Conservation (phyloP, 2,329 filamentous ascomycete species). For the Pestalotiopsis sp. region DNA sequence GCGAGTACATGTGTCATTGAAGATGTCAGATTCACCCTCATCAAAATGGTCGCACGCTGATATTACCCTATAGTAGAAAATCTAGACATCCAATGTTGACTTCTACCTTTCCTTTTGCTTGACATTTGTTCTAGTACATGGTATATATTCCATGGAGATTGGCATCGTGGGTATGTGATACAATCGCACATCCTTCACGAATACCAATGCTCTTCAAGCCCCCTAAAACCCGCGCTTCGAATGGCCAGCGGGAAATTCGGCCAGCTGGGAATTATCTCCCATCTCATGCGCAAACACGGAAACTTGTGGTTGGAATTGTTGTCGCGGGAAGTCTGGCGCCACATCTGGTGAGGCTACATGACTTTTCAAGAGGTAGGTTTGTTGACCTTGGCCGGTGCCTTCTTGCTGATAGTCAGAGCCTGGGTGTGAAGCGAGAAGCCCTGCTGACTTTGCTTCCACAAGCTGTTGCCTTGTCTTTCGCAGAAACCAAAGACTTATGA, state of each 20-base stretch:
- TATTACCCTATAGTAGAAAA: too few species aligned
- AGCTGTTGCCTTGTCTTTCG: background rate
- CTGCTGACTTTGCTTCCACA: background rate
- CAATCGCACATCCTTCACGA: background rate
- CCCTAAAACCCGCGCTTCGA: background rate
- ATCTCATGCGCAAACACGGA: background rate
- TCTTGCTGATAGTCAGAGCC: background rate
- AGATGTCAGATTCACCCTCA: too few species aligned
- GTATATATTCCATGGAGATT: too few species aligned
- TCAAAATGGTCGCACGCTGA: too few species aligned
- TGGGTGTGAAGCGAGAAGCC: background rate
- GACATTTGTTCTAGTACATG: too few species aligned
- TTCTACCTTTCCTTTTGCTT: too few species aligned
- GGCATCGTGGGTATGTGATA: too few species aligned
- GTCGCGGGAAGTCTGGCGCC: background rate
- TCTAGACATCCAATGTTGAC: too few species aligned
- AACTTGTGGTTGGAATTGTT: background rate
- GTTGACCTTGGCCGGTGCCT: background rate
- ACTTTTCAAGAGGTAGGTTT: background rate
- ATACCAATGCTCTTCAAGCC: background rate
- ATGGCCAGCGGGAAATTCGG: background rate
- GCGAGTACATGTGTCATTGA: too few species aligned
- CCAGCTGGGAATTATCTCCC: background rate
- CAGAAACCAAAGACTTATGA: background rate
- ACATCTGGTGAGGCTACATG: background rate